phyloP scores from a whole-genome alignment of 2,329 filamentous ascomycete genomes.

The Whalleya microplaca region DNA sequence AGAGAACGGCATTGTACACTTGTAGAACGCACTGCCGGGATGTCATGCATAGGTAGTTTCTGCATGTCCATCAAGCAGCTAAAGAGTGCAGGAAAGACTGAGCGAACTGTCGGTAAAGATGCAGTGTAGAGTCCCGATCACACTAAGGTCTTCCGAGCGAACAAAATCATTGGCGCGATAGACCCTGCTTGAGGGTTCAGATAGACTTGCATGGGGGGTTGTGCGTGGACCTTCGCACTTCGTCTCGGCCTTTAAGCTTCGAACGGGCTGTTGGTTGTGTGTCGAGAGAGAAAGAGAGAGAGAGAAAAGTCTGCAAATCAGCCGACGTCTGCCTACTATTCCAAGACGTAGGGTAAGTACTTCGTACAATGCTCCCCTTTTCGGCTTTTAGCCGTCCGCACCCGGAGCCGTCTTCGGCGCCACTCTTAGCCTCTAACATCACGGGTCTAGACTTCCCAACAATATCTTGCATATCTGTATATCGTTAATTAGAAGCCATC shows the following conservation, averaged over 20 bases:
- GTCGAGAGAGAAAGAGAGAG: too few species aligned
- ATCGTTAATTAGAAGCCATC: too few species aligned
- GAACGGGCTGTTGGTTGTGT: not conserved
- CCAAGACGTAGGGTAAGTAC: too few species aligned
- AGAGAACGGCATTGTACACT: too few species aligned
- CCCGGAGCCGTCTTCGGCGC: not conserved
- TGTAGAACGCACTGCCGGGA: not conserved
- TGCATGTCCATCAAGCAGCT: not conserved
- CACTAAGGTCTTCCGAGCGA: not conserved
- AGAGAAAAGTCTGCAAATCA: not conserved
- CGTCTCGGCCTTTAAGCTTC: not conserved
- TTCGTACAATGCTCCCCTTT: too few species aligned
- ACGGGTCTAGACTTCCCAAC: not conserved
- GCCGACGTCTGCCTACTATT: not conserved
- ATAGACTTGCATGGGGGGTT: not conserved
- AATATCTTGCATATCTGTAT: not conserved
- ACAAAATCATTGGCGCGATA: not conserved
- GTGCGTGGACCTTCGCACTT: not conserved
- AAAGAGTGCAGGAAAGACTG: not conserved
- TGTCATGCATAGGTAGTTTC: not conserved
- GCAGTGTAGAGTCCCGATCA: not conserved
- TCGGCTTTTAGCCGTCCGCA: not conserved
- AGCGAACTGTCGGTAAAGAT: conserved; percentile 1
- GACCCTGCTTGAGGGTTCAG: not conserved
- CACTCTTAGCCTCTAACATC: not conserved